Base-by-base conservation (phyloP, 2,329 filamentous ascomycete species). In the Teratosphaeriaceae sp. region DNA sequence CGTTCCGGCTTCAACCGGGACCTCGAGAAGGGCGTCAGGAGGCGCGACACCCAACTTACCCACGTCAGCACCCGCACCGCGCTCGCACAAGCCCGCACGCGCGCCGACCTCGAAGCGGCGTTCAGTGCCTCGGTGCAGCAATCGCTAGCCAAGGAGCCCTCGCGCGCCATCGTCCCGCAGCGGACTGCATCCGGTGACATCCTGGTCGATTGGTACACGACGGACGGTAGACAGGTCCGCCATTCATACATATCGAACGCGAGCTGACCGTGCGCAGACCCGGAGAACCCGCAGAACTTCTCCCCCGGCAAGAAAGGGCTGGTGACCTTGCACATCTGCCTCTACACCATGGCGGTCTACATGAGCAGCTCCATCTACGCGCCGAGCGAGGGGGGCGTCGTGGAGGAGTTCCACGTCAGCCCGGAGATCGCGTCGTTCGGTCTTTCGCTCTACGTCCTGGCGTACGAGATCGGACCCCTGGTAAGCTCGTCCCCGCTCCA, bases 381-480 rank as follows among this genome's bases (percentile, higher is more conserved):
- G 0, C 64, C 67, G 8, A 62, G 57, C 13, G 61, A 59, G 5
- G 45, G 54, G 5, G 73, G 73, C 6, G 66, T 84, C 13, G 72
- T 74, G 58, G 48, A 62, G 8, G 64, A 66, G 15, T 83, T 81
- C 49, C 67, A 69, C 22, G 72, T 82, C 30, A 67, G 67, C 19
- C 59, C 68, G 22, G 65, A 74, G 9, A 67, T 72, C 9, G 75
- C 77, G 2, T 73, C 74, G 0, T 66, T 83, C 0, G 78, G 78
- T 0, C 67, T 84, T 3, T 72, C 78, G 0, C 70, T 84, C 45
- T 84, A 82, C 54, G 79, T 84, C 1, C 63, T 82, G 0, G 80
- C 77, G 1, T 79, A 70, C 47, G 80, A 81, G 9, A 27, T 27
- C 13, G 24, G 24, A n/a, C n/a, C n/a, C n/a, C 13, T 8, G 8